These are phyloP conservation scores for Anaeramoeba flamelloides DNA, from an alignment of 78 protist genomes.

Conservation along the genomic window DNA sequence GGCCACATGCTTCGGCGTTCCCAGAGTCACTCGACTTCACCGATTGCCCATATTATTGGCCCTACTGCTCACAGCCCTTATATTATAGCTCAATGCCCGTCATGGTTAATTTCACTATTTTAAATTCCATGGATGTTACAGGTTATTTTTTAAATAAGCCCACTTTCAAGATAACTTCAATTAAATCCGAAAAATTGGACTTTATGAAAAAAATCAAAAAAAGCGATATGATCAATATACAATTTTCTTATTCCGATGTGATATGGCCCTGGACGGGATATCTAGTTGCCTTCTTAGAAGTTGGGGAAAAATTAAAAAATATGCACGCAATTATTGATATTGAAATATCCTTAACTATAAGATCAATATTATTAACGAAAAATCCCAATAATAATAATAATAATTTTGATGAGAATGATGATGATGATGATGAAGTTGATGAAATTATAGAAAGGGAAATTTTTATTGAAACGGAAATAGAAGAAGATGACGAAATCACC, in stretches of 20 bases:
- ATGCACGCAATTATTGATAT: slow-evolving; percentile 29
- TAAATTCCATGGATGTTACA: slow-evolving; percentile 29
- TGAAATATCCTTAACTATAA: no score
- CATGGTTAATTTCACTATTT: slow-evolving; percentile 53
- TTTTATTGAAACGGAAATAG: no score
- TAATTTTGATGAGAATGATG: no score
- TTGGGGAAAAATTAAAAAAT: background rate
- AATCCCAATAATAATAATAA: no score
- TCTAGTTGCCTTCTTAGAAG: slow-evolving; percentile 23
- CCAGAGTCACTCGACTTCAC: slow-evolving; percentile 45
- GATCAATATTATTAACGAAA: no score
- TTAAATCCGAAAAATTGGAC: no score
- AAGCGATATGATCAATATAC: background rate
- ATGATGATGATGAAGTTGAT: no score
- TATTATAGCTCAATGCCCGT: slow-evolving; percentile 45
- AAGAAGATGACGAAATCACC: no score
- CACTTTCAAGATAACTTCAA: no score
- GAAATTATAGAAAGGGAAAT: no score
- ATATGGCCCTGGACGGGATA: slow-evolving; percentile 76
- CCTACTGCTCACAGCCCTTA: slow-evolving; percentile 71
- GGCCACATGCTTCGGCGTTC: slow-evolving; percentile 28
- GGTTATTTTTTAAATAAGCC: no score
- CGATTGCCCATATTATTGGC: slow-evolving; percentile 67
- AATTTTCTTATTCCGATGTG: slow-evolving; percentile 5
- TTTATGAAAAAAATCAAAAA: no score